Conservation (phyloP, 164 flowering plant species). For the Nymphaea thermarum region DNA sequence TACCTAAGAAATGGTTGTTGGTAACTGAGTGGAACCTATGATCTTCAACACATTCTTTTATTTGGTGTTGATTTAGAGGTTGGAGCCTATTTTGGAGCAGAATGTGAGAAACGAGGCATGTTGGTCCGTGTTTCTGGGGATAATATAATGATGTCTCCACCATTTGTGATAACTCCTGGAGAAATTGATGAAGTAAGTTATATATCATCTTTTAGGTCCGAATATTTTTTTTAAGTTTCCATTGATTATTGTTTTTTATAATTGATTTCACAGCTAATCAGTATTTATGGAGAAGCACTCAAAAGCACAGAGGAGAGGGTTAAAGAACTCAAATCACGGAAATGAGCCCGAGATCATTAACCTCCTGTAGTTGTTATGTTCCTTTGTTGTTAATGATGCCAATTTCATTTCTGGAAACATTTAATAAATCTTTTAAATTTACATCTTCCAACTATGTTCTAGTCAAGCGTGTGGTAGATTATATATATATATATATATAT, state of each 20-base stretch:
- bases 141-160: conserved; percentile 86
- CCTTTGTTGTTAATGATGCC: no score
- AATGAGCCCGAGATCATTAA: not conserved
- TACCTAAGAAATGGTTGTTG: no score
- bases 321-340: conserved; percentile 57
- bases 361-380: no score
- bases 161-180: conserved; percentile 55
- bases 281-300: conserved; percentile 72
- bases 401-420: no score
- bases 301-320: conserved; percentile 79
- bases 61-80: conserved; percentile 35
- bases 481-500: no score
- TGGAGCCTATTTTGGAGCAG: conserved; percentile 79
- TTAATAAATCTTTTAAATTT: no score
- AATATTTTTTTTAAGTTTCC: not conserved
- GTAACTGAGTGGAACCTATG: no score
- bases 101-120: conserved; percentile 86
- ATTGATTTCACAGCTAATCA: conserved; percentile 41
- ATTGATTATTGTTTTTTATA: not conserved
- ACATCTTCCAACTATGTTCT: no score
- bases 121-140: conserved; percentile 91
- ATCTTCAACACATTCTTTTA: no score
- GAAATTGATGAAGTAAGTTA: conserved; percentile 66
- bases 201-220: not conserved
- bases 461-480: no score